These are phyloP conservation scores for Trypanosoma congolense DNA, from an alignment of 208 protist species.

Conservation along the genomic window DNA sequence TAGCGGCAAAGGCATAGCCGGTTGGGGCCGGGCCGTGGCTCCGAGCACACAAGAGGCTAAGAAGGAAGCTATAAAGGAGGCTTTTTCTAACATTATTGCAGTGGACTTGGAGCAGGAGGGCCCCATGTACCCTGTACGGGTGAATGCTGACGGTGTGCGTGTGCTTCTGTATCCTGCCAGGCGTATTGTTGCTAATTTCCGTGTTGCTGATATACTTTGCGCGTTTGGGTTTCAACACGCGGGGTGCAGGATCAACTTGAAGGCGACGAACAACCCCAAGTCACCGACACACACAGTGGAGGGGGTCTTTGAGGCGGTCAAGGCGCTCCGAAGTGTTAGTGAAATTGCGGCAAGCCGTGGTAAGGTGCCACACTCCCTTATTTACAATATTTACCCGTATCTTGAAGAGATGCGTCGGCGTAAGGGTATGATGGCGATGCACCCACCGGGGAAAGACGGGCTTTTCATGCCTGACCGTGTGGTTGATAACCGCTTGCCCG, in stretches of 20 bases:
- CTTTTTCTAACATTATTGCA: constrained; percentile 89
- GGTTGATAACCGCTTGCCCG: constrained; percentile 89
- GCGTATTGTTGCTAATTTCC: constrained; percentile 89
- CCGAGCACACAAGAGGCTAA: constrained; percentile 88
- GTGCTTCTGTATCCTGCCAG: constrained; percentile 86
- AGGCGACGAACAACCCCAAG: constrained; percentile 77
- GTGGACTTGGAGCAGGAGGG: constrained; percentile 92
- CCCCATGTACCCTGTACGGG: constrained; percentile 88
- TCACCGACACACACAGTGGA: constrained; percentile 89
- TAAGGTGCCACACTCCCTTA: constrained; percentile 89
- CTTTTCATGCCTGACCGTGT: constrained; percentile 89
- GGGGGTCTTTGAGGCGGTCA: constrained; percentile 87
- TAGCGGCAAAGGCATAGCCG: constrained; percentile 88
- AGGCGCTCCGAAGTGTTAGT: constrained; percentile 85
- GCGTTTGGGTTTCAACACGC: constrained; percentile 92
- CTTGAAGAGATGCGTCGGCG: constrained; percentile 87
- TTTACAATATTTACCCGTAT: constrained; percentile 93
- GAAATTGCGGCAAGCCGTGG: constrained; percentile 89
- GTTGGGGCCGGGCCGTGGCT: constrained; percentile 85
- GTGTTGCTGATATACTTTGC: constrained; percentile 89
- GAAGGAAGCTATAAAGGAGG: constrained; percentile 86
- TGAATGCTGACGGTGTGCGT: constrained; percentile 87
- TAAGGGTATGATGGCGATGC: constrained; percentile 93
- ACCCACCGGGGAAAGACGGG: constrained; percentile 87
- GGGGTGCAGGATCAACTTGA: constrained; percentile 81